A percentile compares a stretch with the other conserved stretches of the same genome.
phyloP scores from a whole-genome alignment of 768 basidiomycete genomes.

The Cystoderma amianthinum region DNA sequence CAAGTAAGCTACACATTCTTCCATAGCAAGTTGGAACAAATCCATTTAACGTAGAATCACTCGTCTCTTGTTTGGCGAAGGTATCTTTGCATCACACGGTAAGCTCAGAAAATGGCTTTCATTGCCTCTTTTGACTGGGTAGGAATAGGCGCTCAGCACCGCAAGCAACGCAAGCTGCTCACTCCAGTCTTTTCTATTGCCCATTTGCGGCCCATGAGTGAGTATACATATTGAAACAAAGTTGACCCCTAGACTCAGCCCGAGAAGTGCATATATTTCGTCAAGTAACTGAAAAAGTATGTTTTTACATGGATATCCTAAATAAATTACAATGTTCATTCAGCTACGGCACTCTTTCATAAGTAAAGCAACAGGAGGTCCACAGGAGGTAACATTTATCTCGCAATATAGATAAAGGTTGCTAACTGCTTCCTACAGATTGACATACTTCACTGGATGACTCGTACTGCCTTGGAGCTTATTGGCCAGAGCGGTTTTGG shows the following conservation, averaged over 20 bases:
- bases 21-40: not conserved
- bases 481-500: constrained; percentile 41
- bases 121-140: not conserved
- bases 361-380: constrained; percentile 16
- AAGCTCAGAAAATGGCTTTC: not conserved
- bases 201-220: constrained; percentile 29
- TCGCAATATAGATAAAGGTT: not conserved
- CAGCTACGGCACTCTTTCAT: constrained; percentile 19
- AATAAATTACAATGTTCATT: too few species aligned
- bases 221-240: not conserved
- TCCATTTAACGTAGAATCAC: constrained; percentile 17
- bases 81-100: constrained; percentile 16
- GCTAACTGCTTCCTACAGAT: constrained; percentile 11
- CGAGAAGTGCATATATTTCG: constrained; percentile 27
- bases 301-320: not conserved
- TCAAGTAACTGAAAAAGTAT: constrained; percentile 21
- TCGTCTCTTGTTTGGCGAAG: constrained; percentile 12
- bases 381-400: constrained; percentile 16
- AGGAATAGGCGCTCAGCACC: constrained; percentile 6
- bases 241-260: not conserved
- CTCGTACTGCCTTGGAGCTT: constrained; percentile 38
- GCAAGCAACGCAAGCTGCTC: constrained; percentile 25
- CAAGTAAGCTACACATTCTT: not conserved
- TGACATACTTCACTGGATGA: constrained; percentile 26
- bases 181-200: constrained; percentile 27